These are phyloP conservation scores for Lactarius trivialis DNA, from an alignment of 768 basidiomycete species.

Conservation along the genomic window DNA sequence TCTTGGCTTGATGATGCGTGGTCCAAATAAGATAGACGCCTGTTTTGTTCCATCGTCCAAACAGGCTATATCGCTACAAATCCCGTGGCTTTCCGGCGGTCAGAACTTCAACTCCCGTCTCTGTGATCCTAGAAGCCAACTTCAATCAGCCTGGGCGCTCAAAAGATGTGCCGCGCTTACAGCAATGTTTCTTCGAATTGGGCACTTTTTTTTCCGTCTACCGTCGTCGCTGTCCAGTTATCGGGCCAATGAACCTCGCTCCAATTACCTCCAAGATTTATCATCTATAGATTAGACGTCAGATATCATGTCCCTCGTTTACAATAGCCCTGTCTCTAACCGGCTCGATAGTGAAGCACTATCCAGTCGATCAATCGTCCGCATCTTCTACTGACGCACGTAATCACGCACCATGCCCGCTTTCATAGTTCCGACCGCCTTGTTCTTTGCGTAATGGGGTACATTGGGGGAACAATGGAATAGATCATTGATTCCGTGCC, in stretches of 20 bases:
- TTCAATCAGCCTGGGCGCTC: conserved; percentile 22
- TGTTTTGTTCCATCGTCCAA: conserved; percentile 7
- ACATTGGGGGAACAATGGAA: conserved; percentile 87
- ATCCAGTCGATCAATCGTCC: conserved; percentile 22
- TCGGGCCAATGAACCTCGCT: conserved; percentile 84
- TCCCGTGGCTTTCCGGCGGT: conserved; percentile 48
- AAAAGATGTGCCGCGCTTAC: conserved; percentile 42
- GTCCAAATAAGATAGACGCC: conserved; percentile 16
- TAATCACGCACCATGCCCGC: conserved; percentile 77
- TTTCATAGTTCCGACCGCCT: conserved; percentile 90
- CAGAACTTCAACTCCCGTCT: conserved; percentile 82
- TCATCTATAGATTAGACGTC: conserved; percentile 55
- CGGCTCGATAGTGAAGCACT: conserved; percentile 70
- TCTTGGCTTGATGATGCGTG: conserved; percentile 2
- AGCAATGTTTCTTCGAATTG: conserved; percentile 97
- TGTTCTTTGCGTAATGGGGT: conserved; percentile 93
- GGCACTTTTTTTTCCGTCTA: conserved; percentile 85
- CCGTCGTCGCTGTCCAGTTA: conserved; percentile 93
- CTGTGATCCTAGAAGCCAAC: conserved; percentile 62
- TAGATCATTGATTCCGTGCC: conserved; percentile 81
- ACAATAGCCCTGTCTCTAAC: conserved; percentile 34
- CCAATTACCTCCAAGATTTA: conserved; percentile 79
- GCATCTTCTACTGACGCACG: conserved; percentile 4
- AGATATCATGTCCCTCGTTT: conserved; percentile 4
- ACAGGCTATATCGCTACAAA: conserved; percentile 25